Evolutionary conservation across 2,329 filamentous ascomycete genomes (phyloP).

Genomic region (Calonectria montana): DNA sequence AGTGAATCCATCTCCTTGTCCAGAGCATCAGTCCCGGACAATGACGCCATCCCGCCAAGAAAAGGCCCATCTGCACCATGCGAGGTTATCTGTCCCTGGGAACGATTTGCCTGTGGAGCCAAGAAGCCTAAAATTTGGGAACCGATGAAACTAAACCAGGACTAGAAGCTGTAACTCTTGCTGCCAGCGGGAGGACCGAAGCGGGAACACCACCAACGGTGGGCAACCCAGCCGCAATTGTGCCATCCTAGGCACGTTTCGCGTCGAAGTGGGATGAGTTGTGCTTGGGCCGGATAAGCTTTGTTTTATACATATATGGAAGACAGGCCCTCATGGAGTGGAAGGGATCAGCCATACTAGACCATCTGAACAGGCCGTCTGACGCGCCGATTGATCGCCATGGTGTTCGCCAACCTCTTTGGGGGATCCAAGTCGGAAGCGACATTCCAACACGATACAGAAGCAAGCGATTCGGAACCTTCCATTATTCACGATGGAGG

Average conservation of each 20-base stretch:
- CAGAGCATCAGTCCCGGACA: neutral
- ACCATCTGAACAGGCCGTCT: neutral
- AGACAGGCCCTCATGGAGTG: neutral
- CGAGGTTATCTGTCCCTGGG: neutral
- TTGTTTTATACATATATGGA: neutral
- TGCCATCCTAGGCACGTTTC: conserved; percentile 1
- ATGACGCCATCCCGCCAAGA: conserved; percentile 8
- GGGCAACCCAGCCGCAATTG: neutral
- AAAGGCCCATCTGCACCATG: conserved; percentile 4
- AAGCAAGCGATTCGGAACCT: neutral
- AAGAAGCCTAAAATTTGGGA: neutral
- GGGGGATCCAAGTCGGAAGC: neutral
- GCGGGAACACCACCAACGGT: neutral
- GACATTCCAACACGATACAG: neutral
- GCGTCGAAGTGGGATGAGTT: neutral
- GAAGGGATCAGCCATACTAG: neutral
- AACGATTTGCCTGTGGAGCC: neutral
- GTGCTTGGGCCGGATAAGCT: neutral
- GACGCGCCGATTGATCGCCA: neutral
- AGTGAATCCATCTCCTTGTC: neutral
- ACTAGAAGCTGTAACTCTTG: neutral
- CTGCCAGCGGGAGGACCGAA: neutral
- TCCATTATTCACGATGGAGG: conserved; percentile 18
- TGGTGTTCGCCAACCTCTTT: conserved; percentile 2
- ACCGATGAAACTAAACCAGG: neutral